phyloP scores from a whole-genome alignment of 179 eudicot species.

The Gypsophila paniculata region DNA sequence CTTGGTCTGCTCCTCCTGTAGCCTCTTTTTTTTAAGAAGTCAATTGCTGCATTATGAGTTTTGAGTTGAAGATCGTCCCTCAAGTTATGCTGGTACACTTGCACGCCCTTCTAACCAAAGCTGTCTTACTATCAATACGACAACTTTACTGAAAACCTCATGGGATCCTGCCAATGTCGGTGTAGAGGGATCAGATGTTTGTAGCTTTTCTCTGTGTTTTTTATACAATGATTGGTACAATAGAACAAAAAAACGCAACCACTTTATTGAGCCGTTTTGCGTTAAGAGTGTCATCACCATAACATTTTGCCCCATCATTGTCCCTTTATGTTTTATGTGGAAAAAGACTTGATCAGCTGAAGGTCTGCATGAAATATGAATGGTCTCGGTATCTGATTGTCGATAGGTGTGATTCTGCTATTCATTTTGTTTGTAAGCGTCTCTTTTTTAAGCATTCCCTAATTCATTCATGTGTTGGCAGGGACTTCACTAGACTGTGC shows the following conservation, averaged over 20 bases:
- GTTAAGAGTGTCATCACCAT: no score
- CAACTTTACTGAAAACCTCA: neutral
- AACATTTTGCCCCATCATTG: no score
- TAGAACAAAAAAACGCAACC: no score
- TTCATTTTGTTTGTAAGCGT: no score
- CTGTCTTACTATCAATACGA: no score
- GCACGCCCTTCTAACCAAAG: no score
- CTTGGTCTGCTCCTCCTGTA: neutral
- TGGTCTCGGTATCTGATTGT: neutral
- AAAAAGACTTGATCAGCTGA: neutral
- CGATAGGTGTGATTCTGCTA: neutral
- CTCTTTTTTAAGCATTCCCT: neutral
- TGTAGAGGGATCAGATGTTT: neutral
- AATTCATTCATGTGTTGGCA: neutral
- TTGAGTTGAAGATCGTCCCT: neutral
- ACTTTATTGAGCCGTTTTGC: no score
- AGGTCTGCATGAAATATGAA: neutral
- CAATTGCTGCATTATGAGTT: neutral
- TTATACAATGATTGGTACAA: neutral
- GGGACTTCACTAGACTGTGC: neutral
- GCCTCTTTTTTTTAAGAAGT: neutral
- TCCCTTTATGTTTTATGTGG: neutral
- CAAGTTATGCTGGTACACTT: no score
- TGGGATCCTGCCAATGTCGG: neutral
- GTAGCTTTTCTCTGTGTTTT: neutral